Conservation (phyloP, 1,139 yeast species). For the Saccharomyces hybrid region DNA sequence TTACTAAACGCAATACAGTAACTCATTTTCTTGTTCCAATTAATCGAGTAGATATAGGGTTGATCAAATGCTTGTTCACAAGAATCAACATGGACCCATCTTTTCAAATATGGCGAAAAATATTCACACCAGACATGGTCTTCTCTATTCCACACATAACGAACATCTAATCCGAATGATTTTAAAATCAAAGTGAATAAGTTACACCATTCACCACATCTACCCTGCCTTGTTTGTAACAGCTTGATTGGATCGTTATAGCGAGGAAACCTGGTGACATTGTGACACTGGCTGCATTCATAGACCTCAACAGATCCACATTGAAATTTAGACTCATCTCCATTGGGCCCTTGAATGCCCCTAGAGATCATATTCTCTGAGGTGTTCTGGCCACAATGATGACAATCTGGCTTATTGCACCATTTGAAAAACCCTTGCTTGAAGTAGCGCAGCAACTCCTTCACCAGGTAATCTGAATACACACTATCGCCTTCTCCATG, state of each 20-base stretch:
- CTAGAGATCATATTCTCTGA: conserved; percentile 29
- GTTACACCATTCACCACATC: conserved; percentile 97
- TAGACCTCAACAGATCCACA: conserved; percentile 54
- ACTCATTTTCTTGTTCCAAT: conserved; percentile 94
- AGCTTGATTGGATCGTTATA: conserved; percentile 61
- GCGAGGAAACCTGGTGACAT: conserved; percentile 57
- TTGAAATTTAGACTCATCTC: conserved; percentile 39
- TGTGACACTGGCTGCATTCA: conserved; percentile 46
- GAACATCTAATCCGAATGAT: conserved; percentile 53
- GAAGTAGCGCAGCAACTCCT: conserved; percentile 65
- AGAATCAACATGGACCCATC: conserved; percentile 87
- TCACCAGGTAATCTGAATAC: conserved; percentile 63
- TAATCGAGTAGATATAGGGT: conserved; percentile 65
- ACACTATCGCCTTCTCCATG: conserved; percentile 36
- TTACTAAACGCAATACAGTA: conserved; percentile 65
- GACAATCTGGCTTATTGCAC: conserved; percentile 68
- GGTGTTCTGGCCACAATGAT: conserved; percentile 40
- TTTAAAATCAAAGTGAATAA: conserved; percentile 65
- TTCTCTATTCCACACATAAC: conserved; percentile 83
- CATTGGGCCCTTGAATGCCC: conserved; percentile 36
- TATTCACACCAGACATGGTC: conserved; percentile 97
- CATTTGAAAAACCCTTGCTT: conserved; percentile 74
- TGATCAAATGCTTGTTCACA: conserved; percentile 83
- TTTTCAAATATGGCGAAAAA: conserved; percentile 47
- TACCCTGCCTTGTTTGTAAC: conserved; percentile 55